Base-by-base conservation (phyloP, 2,329 filamentous ascomycete species). In the Phialemonium atrogriseum region DNA sequence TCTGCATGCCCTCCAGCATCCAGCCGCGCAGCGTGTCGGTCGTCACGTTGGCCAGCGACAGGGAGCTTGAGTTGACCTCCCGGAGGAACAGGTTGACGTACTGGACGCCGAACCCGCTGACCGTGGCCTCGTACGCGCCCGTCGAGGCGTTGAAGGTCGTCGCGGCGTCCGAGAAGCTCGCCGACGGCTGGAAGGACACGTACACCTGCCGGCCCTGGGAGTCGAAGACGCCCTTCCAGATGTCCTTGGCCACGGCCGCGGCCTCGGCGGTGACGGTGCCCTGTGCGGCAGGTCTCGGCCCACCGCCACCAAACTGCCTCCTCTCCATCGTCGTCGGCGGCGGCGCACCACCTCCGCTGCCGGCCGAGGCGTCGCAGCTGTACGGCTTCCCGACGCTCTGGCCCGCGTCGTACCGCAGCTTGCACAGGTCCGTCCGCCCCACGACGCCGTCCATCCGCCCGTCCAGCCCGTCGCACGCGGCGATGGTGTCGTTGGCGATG, bases 11-110 rank as follows among this genome's bases (percentile, higher is more conserved):
- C 7, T 53, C 49, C 5, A 55, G 47, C 55, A 75, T 73, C 64
- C 66, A 73, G 16, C 26, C 30, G 7, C 31, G 54, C 11, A 74
- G 52, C 1, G 62, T 71, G 41, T 75, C 67, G 41, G 68, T 68
- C 11, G 67, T 72, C 27, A 73, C 60, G 30, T 54, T 50, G 27
- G 60, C 48, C 2, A 69, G 51, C 12, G 47, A 51, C 10, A 70
- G 48, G 31, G 52, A 59, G 33, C 46, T 44, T 9, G 33, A 34
- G 29, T 34, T 30, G 18, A 34, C 29, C 14, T 36, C 27, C 30
- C 39, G 33, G 12, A 39, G 15, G 22, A 42, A 42, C 10, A 17
- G 47, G 26, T 32, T 49, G 20, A 66, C 49, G 28, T 38, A 60
- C 32, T 50, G 45, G 11, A 41, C 46, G 5, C 54, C 54, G 8